Base-by-base conservation (phyloP, 805 yeast species). In the Suhomyces vadensis region DNA sequence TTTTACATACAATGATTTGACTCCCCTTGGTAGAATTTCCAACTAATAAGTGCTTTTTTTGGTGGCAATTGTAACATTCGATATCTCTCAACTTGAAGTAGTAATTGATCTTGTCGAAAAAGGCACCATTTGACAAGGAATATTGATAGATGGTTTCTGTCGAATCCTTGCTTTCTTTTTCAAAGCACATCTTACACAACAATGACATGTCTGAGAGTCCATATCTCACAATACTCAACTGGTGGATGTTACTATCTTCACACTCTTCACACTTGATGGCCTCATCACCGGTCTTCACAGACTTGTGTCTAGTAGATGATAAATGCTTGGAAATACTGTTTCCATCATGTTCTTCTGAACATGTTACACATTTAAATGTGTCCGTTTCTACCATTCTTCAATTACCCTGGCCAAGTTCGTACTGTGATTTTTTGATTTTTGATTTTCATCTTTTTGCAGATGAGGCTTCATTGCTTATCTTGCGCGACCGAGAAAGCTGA, bases 151-250 rank as follows among this genome's bases (percentile, higher is more conserved):
- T 65, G 0, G 82, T 75, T 37, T 65, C 69, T 10, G 72, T 78
- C 11, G 31, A 14, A 14, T 35, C 16, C 14, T 40, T 43, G 26
- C 36, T 29, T 22, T 67, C 72, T 47, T 74, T 76, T 25, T 50
- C 53, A 16, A 71, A 59, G 55, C 86, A 81, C 4, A 47, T 37
- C 24, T 63, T 64, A 54, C 86, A 81, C 16, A 78, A 56, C 46
- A 79, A 57, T 0, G 72, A 58, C 72, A 81, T 74, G 52, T 79
- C 83, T 13, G 75, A 70, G 22, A 82, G 78, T 1, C 82, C 85
- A 55, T 70, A 77, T 29, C 85, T 58, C 6, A 76, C 64, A 36
- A 81, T 65, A 40, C 65, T 71, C 42, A 81, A 62, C 52, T 73
- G 75, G 57, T 79, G 83, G 38, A 81, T 69, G 51, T 79, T 81